Evolutionary conservation across 495 filamentous ascomycete species (phyloP), one percentile per base, ranked within the genome.

Genomic region (Penicillium bovifimosum): DNA sequence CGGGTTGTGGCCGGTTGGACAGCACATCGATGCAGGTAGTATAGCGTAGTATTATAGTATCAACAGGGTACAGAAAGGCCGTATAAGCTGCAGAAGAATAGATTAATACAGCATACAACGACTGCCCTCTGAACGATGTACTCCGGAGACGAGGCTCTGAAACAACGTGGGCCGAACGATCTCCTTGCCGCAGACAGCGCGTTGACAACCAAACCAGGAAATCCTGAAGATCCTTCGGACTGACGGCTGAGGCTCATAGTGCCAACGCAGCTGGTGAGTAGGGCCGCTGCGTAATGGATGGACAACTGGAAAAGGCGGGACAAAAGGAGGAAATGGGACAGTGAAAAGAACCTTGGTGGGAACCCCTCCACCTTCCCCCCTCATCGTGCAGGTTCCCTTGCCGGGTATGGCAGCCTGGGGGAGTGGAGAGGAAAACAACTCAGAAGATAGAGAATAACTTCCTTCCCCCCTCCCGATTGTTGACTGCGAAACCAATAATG

Each of bases 321-420:
- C n/a, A 28, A 20, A 29, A 20, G 9, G 11, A 43, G 16, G 14
- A 52, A 54, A 39, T 41, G 16, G 16, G 50, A 40, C 40, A 34
- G 51, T 28, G 27, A 56, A 53, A 20, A 36, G 45, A 47, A 24
- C 20, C 28, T 31, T 27, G 35, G 46, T 48, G 46, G 46, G 34
- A n/a, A n/a, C n/a, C n/a, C n/a, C n/a, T n/a, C n/a, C n/a, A n/a
- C n/a, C n/a, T n/a, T n/a, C n/a, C n/a, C n/a, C 46, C 46, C 27
- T 11, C 17, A 24, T 56, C 60, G 53, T 59, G 58, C 50, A 61
- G 47, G 18, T 58, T 61, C 54, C 58, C 61, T 60, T 44, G 42
- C 52, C 39, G 49, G 59, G 59, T 44, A 53, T 44, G 33, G 50
- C 26, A 26, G 54, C 36, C 38, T 18, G 34, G 48, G 47, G 46